Evolutionary conservation across 2,329 filamentous ascomycete genomes (phyloP), one percentile per base, ranked within the genome.

Genomic region (Pyricularia sp.): DNA sequence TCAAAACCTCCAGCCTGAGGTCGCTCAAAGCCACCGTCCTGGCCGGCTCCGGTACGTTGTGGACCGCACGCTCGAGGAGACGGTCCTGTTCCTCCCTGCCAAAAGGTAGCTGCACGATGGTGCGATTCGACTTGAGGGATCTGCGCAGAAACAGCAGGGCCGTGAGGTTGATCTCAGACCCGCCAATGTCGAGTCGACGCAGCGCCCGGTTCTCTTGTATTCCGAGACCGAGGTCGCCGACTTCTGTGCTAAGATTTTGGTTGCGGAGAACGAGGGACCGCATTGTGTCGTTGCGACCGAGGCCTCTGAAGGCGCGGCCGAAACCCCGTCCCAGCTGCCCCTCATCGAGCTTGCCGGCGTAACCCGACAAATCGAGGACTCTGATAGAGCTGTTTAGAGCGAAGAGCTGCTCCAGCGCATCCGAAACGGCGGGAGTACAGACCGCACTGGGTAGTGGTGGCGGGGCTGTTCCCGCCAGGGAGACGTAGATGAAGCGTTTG

Each of bases 311-410:
- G 0, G 84, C 80, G 50, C 79, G 81, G 0, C 83, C 85, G 70
- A 87, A 84, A 10, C 84, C 83, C 69, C 79, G 81, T 20, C 85
- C 85, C 11, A 88, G 79, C 70, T 85, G 83, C 0, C 84, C 83
- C 71, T 88, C 85, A 71, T 88, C 85, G 7, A 88, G 77, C 74
- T 86, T 87, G 64, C 84, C 83, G 65, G 82, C 83, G 72, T 83
- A 87, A 1, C 85, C 85, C 0, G 85, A 87, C 9, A 87, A 76
- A 71, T 88, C 85, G 2, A 88, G 79, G 69, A 80, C 86, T n/a
- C 79, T 81, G 64, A 87, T 76, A 0, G 81, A 83, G 9, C 77
- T 75, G 74, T 87, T 88, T 30, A 78, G 77, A n/a, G 80, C 78
- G 61, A 88, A 84, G 67, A 88, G 82, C 4, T 80, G 77, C 30